Base-by-base conservation (phyloP, 495 filamentous ascomycete genomes). In the Xylaria acuta region DNA sequence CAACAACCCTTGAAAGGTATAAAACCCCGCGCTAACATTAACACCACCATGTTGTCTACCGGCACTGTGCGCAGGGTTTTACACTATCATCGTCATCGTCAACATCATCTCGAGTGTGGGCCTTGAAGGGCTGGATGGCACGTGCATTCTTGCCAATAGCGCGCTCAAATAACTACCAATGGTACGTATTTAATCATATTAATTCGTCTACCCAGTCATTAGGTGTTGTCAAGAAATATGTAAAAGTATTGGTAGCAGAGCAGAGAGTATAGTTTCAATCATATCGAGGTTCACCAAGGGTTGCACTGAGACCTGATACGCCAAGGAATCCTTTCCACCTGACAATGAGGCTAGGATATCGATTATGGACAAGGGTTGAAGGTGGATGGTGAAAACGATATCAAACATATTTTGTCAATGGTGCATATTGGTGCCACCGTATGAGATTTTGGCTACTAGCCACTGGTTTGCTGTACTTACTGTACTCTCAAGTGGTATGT, bases 311-410 rank as follows among this genome's bases (percentile, higher is more conserved):
- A 69, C 67, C 67, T 69, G 67, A 69, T 62, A 62, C 67, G 67
- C 67, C 67, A 69, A 69, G 67, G 8, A 60, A 69, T 69, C 67
- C 67, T 69, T 53, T 16, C 22, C 18, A 69, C 67, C 54, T 45
- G 40, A 51, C 34, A 34, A 38, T 38, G 7, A 51, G 22, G 51
- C 36, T 45, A 43, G 64, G 64, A 40, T 16, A 67, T 40, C 30
- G 20, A 22, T 32, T 34, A 45, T 41, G n/a, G 40, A 20, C 22
- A 45, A 38, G 62, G 41, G 22, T 45, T 38, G 12, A 64, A 64
- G 20, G 2, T 20, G 54, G 12, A 18, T 2, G 5, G 20, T 22
- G 6, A 38, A 38, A 22, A 38, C 18, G 18, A 38, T 38, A 38
- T 36, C 1, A 60, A 60, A 34, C 30, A 59, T 59, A 59, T 59